A percentile compares a stretch with the other conserved stretches of the same genome.
phyloP scores from a whole-genome alignment of 75 land plant genomes.

The Isoetes taiwanensis region DNA sequence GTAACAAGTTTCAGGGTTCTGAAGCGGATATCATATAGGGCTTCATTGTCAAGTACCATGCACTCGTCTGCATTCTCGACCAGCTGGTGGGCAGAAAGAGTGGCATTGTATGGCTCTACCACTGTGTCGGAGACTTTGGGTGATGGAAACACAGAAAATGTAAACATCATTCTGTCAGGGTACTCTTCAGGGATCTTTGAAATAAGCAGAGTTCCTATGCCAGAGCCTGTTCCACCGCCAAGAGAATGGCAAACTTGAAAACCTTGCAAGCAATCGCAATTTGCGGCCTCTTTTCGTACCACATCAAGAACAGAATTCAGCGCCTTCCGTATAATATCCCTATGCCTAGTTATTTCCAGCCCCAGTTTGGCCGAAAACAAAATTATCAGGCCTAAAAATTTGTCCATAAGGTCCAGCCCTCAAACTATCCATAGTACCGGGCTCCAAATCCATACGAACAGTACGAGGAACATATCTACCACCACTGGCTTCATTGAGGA shows the following conservation, averaged over 20 bases:
- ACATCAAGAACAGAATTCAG: constrained; percentile 56
- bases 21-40: too few relatives aligned
- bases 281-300: constrained; percentile 49
- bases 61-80: too few relatives aligned
- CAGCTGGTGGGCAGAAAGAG: too few relatives aligned
- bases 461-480: too few relatives aligned
- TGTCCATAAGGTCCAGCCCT: constrained; percentile 35
- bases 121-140: too few relatives aligned
- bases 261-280: constrained; percentile 49
- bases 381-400: constrained; percentile 24
- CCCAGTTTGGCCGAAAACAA: constrained; percentile 30
- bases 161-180: too few relatives aligned
- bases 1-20: too few relatives aligned
- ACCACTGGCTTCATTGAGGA: constrained; percentile 38
- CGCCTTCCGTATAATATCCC: constrained; percentile 55
- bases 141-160: too few relatives aligned
- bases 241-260: constrained; percentile 61
- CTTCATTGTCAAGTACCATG: too few relatives aligned
- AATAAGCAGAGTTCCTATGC: constrained; percentile 49
- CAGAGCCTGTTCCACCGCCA: constrained; percentile 65
- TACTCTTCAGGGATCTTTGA: constrained; percentile 41
- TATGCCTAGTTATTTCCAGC: constrained; percentile 40
- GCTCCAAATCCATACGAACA: too few relatives aligned
- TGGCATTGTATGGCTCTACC: too few relatives aligned
- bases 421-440: constrained; percentile 62